phyloP scores from a whole-genome alignment of 2,329 filamentous ascomycete species.

The Curvularia verruculosa region DNA sequence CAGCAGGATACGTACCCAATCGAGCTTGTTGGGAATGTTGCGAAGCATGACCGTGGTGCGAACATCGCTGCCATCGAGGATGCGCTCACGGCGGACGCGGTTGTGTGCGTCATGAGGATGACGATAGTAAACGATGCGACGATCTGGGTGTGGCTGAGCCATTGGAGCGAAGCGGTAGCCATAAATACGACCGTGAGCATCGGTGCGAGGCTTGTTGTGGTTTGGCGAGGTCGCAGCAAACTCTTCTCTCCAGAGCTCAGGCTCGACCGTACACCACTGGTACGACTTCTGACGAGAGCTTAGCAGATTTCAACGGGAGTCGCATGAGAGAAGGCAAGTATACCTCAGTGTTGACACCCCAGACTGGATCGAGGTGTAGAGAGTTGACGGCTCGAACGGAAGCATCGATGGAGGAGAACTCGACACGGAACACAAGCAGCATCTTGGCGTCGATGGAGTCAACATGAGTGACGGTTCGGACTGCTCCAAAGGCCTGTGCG shows the following conservation, averaged over 20 bases:
- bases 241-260: constrained; percentile 28
- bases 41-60: constrained; percentile 80
- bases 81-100: constrained; percentile 46
- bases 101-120: constrained; percentile 45
- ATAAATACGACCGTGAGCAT: constrained; percentile 32
- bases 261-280: constrained; percentile 25
- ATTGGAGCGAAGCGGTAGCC: constrained; percentile 21
- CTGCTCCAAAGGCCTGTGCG: constrained; percentile 24
- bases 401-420: constrained; percentile 40
- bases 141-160: constrained; percentile 2
- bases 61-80: constrained; percentile 54
- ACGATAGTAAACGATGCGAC: neutral
- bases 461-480: constrained; percentile 29
- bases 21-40: constrained; percentile 94
- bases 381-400: constrained; percentile 35
- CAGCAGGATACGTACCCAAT: constrained; percentile 50
- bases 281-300: constrained; percentile 30
- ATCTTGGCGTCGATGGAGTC: constrained; percentile 24
- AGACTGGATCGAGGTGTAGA: constrained; percentile 17
- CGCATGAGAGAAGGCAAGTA: constrained; percentile 9
- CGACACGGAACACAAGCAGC: constrained; percentile 36
- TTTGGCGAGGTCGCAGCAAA: constrained; percentile 28
- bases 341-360: constrained; percentile 23
- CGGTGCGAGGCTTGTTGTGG: constrained; percentile 27
- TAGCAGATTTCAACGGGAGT: constrained; percentile 15